Evolutionary conservation across 148 eudicot genomes (phyloP).

Genomic region (Arctostaphylos glauca): DNA sequence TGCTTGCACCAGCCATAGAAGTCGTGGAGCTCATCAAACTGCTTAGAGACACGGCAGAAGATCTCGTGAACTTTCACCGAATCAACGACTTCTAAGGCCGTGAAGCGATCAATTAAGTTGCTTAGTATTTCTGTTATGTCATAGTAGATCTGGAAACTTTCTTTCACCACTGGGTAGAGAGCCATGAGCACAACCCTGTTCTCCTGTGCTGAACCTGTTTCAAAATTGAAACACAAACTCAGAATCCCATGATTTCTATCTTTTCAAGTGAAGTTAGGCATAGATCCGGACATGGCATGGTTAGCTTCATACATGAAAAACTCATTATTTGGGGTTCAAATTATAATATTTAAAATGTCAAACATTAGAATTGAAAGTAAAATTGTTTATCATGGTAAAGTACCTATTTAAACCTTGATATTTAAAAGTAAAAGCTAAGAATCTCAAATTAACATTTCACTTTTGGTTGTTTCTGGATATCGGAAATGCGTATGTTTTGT

Average conservation of each 20-base stretch:
- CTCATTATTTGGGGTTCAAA: neutral
- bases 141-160: constrained; percentile 58
- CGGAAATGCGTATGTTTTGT: neutral
- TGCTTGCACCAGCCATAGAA: constrained; percentile 69
- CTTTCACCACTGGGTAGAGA: constrained; percentile 57
- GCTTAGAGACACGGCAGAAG: constrained; percentile 59
- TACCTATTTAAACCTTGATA: neutral
- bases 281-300: neutral
- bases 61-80: constrained; percentile 53
- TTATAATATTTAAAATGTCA: neutral
- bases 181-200: constrained; percentile 67
- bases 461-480: neutral
- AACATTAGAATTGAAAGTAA: neutral
- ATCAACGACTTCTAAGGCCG: constrained; percentile 50
- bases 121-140: constrained; percentile 59
- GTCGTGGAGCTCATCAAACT: constrained; percentile 67
- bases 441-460: neutral
- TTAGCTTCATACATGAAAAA: neutral
- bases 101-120: constrained; percentile 55
- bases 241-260: neutral
- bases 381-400: neutral
- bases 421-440: neutral
- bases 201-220: constrained; percentile 60
- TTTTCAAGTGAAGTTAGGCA: neutral
- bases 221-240: neutral